Evolutionary conservation across 306 rosid species (phyloP), one percentile per base, ranked within the genome.

Genomic region (Cucurbita maxima): DNA sequence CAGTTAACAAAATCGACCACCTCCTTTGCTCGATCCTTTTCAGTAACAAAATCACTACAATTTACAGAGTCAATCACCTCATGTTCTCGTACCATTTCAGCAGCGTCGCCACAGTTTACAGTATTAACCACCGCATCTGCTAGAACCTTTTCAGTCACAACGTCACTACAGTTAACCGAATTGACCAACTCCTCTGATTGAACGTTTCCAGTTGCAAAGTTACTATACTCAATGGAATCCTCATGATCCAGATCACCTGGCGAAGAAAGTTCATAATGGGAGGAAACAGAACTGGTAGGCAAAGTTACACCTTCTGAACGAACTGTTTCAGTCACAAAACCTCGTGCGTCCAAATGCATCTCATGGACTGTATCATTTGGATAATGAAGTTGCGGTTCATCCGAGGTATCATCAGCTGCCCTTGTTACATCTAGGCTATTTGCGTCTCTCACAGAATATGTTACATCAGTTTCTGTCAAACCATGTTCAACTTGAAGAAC

Each of bases 401-500:
- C 70, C 71, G 70, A 81, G 75, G 25, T 57, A 44, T 69, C 73
- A 77, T 80, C 75, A 67, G 47, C 41, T 73, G 80, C 75, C 68
- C 76, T 77, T 20, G 72, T 77, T 34, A 44, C 74, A 82, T 78
- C 91, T 75, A 83, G 81, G 8, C 68, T 36, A 75, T 72, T 58
- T 58, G 69, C 72, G 40, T 73, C 81, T 68, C 62, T 79, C 15
- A 75, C 73, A 70, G 62, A 71, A 79, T 43, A 68, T 58, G 73
- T 20, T 82, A 61, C 43, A 72, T 50, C 84, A 56, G 40, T 66
- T 64, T 73, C 89, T 61, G 76, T 67, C 14, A 67, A 80, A 79
- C 67, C 81, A 20, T 74, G 85, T 79, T 76, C 86, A 53, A 75
- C 73, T 63, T 67, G 88, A 60, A 81, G 79, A 71, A 76, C 41